Evolutionary conservation across 805 yeast genomes (phyloP).

Genomic region (Torulaspora gathmanii): DNA sequence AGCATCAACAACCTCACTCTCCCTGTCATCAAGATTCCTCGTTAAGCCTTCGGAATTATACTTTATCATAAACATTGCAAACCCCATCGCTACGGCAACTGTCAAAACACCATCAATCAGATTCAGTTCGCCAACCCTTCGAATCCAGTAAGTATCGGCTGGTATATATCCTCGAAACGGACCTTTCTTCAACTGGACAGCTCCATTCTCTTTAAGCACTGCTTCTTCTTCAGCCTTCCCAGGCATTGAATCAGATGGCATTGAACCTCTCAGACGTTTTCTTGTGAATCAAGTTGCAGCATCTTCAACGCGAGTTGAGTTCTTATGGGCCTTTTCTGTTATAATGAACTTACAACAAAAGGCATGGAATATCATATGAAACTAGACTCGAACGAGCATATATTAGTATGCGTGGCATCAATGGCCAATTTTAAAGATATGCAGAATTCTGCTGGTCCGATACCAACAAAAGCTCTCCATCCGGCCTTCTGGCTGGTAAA

Average conservation of each 20-base stretch:
- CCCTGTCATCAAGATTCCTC: constrained; percentile 7
- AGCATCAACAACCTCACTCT: constrained; percentile 11
- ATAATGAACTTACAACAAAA: too few species aligned
- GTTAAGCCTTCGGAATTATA: background rate
- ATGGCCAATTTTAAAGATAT: too few species aligned
- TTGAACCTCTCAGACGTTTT: background rate
- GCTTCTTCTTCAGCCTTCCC: background rate
- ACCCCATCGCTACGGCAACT: constrained; percentile 2
- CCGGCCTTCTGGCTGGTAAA: too few species aligned
- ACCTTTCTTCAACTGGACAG: constrained; percentile 5
- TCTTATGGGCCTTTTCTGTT: background rate
- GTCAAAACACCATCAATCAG: constrained; percentile 10
- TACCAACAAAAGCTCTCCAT: too few species aligned
- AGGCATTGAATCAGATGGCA: background rate
- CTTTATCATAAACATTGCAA: constrained; percentile 1
- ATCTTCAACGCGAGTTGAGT: background rate
- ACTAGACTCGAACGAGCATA: background rate
- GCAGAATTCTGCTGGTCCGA: too few species aligned
- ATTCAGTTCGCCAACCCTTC: constrained; percentile 12
- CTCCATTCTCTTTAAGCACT: background rate
- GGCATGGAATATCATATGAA: too few species aligned
- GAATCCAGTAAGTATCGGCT: constrained; percentile 10
- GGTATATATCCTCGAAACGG: constrained; percentile 16
- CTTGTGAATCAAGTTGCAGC: background rate
- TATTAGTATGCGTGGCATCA: too few species aligned